Conservation (phyloP, 2,329 filamentous ascomycete genomes). For the Myotisia sp. region DNA sequence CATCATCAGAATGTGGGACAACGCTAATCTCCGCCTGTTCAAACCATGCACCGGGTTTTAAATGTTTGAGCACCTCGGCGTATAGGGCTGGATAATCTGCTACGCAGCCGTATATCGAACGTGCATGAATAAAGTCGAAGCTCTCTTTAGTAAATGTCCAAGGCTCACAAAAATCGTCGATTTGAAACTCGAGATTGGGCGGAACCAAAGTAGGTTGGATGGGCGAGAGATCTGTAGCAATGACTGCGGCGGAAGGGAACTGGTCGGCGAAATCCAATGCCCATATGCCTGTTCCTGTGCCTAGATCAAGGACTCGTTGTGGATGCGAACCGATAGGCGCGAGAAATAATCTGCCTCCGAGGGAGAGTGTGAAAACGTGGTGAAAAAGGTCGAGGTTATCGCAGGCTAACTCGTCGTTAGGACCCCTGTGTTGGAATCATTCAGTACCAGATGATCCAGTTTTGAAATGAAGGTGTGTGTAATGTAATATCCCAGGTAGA, state of each 20-base stretch:
- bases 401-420: conserved; percentile 24
- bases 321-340: conserved; percentile 24
- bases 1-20: conserved; percentile 18
- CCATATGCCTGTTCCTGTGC: conserved; percentile 34
- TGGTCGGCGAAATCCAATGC: conserved; percentile 22
- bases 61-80: conserved; percentile 14
- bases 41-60: conserved; percentile 19
- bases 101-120: conserved; percentile 25
- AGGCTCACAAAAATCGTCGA: conserved; percentile 15
- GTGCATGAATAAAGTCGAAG: conserved; percentile 17
- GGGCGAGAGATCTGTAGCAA: conserved; percentile 13
- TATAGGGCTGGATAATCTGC: conserved; percentile 17
- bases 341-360: conserved; percentile 25
- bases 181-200: conserved; percentile 15
- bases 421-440: conserved; percentile 12
- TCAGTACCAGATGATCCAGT: too few relatives aligned
- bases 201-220: conserved; percentile 12
- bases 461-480: too few relatives aligned
- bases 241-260: conserved; percentile 35
- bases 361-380: conserved; percentile 24
- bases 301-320: conserved; percentile 36
- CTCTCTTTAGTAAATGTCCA: conserved; percentile 14
- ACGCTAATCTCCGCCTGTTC: conserved; percentile 19
- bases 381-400: conserved; percentile 25
- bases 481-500: too few relatives aligned